Evolutionary conservation across 495 filamentous ascomycete genomes (phyloP).

Genomic region (Schizothecium vesticola): DNA sequence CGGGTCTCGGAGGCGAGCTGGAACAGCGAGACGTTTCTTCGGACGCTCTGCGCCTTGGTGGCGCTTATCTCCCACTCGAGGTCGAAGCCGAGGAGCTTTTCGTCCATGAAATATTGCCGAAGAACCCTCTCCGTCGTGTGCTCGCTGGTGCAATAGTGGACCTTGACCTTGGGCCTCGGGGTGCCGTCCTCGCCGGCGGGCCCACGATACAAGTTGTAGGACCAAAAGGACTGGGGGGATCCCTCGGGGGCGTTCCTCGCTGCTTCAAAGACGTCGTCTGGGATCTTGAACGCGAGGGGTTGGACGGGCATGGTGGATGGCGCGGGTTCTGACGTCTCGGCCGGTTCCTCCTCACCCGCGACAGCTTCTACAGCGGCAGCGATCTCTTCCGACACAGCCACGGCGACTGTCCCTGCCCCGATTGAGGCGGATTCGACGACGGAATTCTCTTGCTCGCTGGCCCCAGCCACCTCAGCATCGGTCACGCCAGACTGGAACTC

Average conservation of each 20-base stretch:
- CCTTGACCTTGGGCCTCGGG: conserved; percentile 42
- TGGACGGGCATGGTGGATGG: conserved; percentile 28
- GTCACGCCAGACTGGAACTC: not conserved
- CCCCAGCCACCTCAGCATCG: not conserved
- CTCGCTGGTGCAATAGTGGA: conserved; percentile 72
- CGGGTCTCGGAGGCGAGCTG: conserved; percentile 74
- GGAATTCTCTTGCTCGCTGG: not conserved
- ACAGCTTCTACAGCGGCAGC: not conserved
- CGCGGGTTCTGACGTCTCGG: not conserved
- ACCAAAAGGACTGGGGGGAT: conserved; percentile 56
- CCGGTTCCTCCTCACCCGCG: not conserved
- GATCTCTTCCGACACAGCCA: not conserved
- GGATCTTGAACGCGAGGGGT: conserved; percentile 41
- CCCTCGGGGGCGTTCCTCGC: conserved; percentile 39
- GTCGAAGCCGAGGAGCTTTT: conserved; percentile 75
- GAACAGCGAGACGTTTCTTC: conserved; percentile 67
- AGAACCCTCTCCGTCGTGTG: conserved; percentile 59
- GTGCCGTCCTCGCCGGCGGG: conserved; percentile 25
- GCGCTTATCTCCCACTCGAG: conserved; percentile 72
- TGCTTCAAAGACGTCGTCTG: conserved; percentile 36
- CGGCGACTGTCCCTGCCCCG: not conserved
- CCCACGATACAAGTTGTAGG: conserved; percentile 56
- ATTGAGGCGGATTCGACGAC: not conserved
- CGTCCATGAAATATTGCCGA: conserved; percentile 59
- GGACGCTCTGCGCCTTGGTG: conserved; percentile 39